phyloP scores from a whole-genome alignment of 371 early-diverging fungal genomes.

The Saksenaea vasiformis region DNA sequence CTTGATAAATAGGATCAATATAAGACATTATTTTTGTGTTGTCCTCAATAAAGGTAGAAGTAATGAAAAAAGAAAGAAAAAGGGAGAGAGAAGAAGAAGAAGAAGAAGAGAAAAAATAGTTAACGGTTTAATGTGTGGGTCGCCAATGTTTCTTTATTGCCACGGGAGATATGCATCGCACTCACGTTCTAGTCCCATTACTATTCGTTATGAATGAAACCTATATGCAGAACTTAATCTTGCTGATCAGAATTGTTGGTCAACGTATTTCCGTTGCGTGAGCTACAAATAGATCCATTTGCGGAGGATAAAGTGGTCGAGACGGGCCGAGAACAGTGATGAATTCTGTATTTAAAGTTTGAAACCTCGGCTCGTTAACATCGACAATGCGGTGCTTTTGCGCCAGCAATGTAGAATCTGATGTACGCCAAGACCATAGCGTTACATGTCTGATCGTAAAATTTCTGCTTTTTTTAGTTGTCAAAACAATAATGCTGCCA shows the following conservation, averaged over 20 bases:
- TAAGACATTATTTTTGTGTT: not conserved
- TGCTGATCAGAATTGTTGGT: not conserved
- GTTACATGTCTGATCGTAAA: not conserved
- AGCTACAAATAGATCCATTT: too few relatives aligned
- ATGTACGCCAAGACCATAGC: slow-evolving; percentile 1
- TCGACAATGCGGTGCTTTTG: not conserved
- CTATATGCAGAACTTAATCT: not conserved
- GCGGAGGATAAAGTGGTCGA: not conserved
- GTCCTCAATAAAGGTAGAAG: not conserved
- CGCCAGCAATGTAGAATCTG: not conserved
- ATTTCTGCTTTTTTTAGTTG: not conserved
- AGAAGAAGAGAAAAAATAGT: not conserved
- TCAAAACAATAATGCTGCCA: not conserved
- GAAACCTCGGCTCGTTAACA: not conserved
- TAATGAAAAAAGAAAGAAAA: not conserved
- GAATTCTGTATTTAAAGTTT: not conserved
- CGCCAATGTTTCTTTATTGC: not conserved
- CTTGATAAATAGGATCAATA: not conserved
- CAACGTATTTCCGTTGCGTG: not conserved
- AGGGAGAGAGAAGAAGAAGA: not conserved
- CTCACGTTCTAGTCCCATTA: not conserved
- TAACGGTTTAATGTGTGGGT: not conserved
- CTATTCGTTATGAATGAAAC: not conserved
- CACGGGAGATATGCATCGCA: not conserved
- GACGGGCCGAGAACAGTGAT: not conserved